Percentiles rank a stretch among this genome's conserved stretches.
Conservation (phyloP, 768 basidiomycete genomes). For the Kwoniella mangroviensis region DNA sequence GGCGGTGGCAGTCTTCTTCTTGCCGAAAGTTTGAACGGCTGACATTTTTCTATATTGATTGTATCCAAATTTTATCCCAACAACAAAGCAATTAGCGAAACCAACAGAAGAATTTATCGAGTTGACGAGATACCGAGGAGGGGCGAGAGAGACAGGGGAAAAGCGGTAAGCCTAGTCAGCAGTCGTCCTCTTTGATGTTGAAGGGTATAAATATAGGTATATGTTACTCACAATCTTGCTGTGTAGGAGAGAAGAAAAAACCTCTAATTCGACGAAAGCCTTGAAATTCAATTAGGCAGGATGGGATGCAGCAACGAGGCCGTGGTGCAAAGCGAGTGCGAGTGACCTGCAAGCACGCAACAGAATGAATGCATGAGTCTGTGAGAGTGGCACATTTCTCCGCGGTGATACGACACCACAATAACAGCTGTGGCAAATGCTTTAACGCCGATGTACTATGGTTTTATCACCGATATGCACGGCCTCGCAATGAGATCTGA, state of each 20-base stretch:
- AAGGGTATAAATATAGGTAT: not conserved
- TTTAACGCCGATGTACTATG: constrained; percentile 20
- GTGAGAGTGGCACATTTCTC: constrained; percentile 13
- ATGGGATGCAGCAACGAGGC: not conserved
- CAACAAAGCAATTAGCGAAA: too few species aligned
- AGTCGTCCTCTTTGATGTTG: not conserved
- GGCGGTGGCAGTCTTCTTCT: constrained; percentile 99
- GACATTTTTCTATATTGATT: constrained; percentile 53
- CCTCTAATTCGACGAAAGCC: constrained; percentile 1
- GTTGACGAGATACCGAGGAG: not conserved
- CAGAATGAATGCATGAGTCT: not conserved
- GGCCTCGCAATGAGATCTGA: too few species aligned
- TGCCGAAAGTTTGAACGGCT: constrained; percentile 98
- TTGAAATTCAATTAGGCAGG: constrained; percentile 4
- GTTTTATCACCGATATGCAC: constrained; percentile 18
- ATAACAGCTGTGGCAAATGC: not conserved
- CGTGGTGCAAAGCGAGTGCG: constrained; percentile 1
- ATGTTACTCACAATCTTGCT: constrained; percentile 33
- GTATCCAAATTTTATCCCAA: not conserved
- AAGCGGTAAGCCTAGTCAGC: constrained; percentile 14
- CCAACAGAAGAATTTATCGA: not conserved
- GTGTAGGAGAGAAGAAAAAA: constrained; percentile 12
- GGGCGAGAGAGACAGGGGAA: not conserved
- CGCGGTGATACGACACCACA: constrained; percentile 7
- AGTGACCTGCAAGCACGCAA: not conserved